A percentile compares a stretch with the other conserved stretches of the same genome.
phyloP scores from a whole-genome alignment of 768 basidiomycete genomes.

The Tylopilus cervinicoccineus region DNA sequence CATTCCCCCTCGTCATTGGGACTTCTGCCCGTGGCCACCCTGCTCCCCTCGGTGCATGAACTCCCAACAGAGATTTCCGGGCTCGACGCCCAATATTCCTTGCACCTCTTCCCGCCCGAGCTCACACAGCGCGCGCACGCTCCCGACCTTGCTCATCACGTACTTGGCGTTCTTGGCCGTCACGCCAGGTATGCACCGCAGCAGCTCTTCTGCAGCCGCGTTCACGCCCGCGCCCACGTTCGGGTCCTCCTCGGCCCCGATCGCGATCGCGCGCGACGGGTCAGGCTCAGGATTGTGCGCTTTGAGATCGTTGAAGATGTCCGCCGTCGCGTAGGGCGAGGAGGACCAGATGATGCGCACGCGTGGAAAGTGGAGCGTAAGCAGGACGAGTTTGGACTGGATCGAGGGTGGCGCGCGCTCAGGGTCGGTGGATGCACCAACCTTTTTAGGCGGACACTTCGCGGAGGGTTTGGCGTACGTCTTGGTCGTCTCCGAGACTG shows the following conservation, averaged over 20 bases:
- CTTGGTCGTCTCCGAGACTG: slow-evolving; percentile 57
- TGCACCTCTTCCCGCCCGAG: slow-evolving; percentile 60
- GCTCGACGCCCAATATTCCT: slow-evolving; percentile 73
- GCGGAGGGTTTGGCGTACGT: slow-evolving; percentile 59
- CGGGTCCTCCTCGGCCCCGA: slow-evolving; percentile 77
- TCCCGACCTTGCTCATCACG: slow-evolving; percentile 78
- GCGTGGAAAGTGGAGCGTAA: slow-evolving; percentile 87
- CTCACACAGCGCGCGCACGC: slow-evolving; percentile 70
- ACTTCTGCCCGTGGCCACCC: no score
- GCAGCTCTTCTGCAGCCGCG: slow-evolving; percentile 73
- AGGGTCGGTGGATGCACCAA: slow-evolving; percentile 15
- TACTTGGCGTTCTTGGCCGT: slow-evolving; percentile 80
- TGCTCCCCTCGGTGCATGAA: slow-evolving; percentile 76
- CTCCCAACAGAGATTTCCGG: slow-evolving; percentile 73
- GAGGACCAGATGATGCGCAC: slow-evolving; percentile 97
- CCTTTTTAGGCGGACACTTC: slow-evolving; percentile 53
- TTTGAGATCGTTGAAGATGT: slow-evolving; percentile 94
- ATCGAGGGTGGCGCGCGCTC: slow-evolving; percentile 49
- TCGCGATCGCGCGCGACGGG: slow-evolving; percentile 62
- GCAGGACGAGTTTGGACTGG: slow-evolving; percentile 89
- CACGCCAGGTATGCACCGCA: slow-evolving; percentile 81
- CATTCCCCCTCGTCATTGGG: no score
- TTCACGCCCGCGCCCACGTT: slow-evolving; percentile 68
- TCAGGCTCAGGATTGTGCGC: slow-evolving; percentile 77
- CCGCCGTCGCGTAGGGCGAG: slow-evolving; percentile 86